Percentiles rank a stretch among this genome's conserved stretches.
These are phyloP conservation scores for Microthlaspi erraticum DNA, from an alignment of 345 rosid species.

Conservation along the genomic window DNA sequence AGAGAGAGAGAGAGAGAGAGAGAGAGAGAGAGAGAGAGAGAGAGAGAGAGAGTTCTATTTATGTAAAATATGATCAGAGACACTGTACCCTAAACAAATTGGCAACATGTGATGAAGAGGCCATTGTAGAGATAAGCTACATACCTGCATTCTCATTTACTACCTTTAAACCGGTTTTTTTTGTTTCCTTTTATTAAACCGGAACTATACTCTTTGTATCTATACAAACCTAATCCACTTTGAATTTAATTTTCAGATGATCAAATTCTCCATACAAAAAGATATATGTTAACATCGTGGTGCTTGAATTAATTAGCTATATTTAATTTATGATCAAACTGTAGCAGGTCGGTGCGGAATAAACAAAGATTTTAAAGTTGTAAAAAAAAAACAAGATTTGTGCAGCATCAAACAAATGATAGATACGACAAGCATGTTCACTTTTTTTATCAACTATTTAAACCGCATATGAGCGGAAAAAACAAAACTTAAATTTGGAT, in stretches of 20 bases:
- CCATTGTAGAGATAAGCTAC: conserved; percentile 43
- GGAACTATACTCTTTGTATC: neutral
- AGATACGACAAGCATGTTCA: conserved; percentile 15
- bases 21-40: conserved; percentile 36
- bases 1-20: conserved; percentile 28
- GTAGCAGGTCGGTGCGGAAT: conserved; percentile 8
- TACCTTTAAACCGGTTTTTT: conserved; percentile 25
- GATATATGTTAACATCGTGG: neutral
- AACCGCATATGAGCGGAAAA: neutral
- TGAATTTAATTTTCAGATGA: neutral
- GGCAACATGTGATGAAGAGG: conserved; percentile 45
- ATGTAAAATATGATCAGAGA: conserved; percentile 37
- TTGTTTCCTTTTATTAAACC: conserved; percentile 6
- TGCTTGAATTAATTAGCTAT: neutral
- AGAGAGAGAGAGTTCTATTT: conserved; percentile 27
- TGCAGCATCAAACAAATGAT: conserved; percentile 1
- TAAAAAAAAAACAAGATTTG: neutral
- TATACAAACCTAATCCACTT: no score
- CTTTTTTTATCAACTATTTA: conserved; percentile 2
- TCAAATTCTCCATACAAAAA: neutral
- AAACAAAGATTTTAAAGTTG: neutral
- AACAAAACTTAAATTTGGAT: conserved; percentile 11
- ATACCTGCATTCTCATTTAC: conserved; percentile 45
- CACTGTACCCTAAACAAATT: conserved; percentile 40
- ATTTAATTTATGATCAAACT: neutral